A percentile compares a stretch with the other conserved stretches of the same genome.
These are phyloP conservation scores for Rhizophora apiculata DNA, from an alignment of 345 rosid species.

Conservation along the genomic window DNA sequence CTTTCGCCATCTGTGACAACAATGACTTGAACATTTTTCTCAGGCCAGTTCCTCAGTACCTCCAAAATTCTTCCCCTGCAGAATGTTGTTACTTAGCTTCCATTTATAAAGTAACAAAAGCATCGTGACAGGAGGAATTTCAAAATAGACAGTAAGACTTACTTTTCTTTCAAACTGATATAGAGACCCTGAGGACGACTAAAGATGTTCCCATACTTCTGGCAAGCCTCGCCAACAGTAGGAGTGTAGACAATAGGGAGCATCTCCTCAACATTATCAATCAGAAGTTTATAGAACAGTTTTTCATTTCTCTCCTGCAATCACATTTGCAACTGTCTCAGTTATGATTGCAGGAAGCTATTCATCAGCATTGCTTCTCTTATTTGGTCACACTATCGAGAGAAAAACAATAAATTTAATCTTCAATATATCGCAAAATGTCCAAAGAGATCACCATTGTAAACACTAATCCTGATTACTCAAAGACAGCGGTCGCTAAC, in stretches of 20 bases:
- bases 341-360: slow-evolving; percentile 34
- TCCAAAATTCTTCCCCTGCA: slow-evolving; percentile 81
- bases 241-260: slow-evolving; percentile 96
- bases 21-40: slow-evolving; percentile 88
- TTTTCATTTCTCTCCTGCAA: slow-evolving; percentile 84
- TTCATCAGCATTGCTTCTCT: too few species aligned
- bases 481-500: too few species aligned
- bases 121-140: neutral
- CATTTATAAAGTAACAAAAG: neutral
- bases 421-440: too few species aligned
- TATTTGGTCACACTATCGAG: too few species aligned
- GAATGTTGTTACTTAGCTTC: neutral
- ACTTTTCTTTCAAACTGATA: slow-evolving; percentile 94
- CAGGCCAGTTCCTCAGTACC: slow-evolving; percentile 93
- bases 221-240: slow-evolving; percentile 84
- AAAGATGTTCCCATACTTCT: slow-evolving; percentile 90
- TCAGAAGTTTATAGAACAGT: slow-evolving; percentile 88
- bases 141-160: slow-evolving; percentile 7
- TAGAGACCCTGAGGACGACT: slow-evolving; percentile 96
- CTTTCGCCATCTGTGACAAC: slow-evolving; percentile 98
- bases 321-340: slow-evolving; percentile 9
- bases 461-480: too few species aligned
- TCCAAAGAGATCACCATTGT: too few species aligned
- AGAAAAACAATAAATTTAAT: too few species aligned
- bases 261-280: slow-evolving; percentile 86